Conservation (phyloP, 768 basidiomycete species). For the Pleurotus salmoneostramineus region DNA sequence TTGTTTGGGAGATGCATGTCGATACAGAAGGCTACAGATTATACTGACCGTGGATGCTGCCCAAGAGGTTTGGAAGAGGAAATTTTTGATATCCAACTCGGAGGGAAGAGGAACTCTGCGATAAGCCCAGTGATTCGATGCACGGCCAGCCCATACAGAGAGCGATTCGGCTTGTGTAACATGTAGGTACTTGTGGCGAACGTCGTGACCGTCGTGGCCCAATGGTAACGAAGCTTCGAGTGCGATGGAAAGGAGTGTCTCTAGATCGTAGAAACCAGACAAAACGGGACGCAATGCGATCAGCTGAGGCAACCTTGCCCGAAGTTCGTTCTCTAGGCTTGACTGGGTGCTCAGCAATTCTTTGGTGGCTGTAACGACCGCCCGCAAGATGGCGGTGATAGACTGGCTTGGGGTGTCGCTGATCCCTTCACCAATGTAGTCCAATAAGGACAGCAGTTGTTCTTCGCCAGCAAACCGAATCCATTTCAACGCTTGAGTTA, state of each 20-base stretch:
- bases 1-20: conserved; percentile 19
- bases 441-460: conserved; percentile 41
- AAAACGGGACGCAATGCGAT: conserved; percentile 30
- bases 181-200: conserved; percentile 1
- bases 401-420: conserved; percentile 7
- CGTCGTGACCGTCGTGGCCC: conserved; percentile 24
- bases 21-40: conserved; percentile 41
- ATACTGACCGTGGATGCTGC: conserved; percentile 38
- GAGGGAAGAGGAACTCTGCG: conserved; percentile 15
- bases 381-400: conserved; percentile 24
- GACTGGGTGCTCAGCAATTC: conserved; percentile 4
- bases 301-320: conserved; percentile 30
- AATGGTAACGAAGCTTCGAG: conserved; percentile 36
- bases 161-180: conserved; percentile 11
- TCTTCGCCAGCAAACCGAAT: conserved; percentile 44
- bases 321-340: conserved; percentile 21
- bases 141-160: conserved; percentile 16
- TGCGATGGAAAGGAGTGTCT: conserved; percentile 42
- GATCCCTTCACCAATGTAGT: conserved; percentile 22
- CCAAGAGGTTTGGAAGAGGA: conserved; percentile 42
- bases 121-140: conserved; percentile 29
- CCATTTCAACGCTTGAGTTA: conserved; percentile 40
- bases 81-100: conserved; percentile 23
- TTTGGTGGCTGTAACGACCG: conserved; percentile 32
- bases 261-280: conserved; percentile 32